Base-by-base conservation (phyloP, 2,329 filamentous ascomycete species). In the Phyllachora maydis region DNA sequence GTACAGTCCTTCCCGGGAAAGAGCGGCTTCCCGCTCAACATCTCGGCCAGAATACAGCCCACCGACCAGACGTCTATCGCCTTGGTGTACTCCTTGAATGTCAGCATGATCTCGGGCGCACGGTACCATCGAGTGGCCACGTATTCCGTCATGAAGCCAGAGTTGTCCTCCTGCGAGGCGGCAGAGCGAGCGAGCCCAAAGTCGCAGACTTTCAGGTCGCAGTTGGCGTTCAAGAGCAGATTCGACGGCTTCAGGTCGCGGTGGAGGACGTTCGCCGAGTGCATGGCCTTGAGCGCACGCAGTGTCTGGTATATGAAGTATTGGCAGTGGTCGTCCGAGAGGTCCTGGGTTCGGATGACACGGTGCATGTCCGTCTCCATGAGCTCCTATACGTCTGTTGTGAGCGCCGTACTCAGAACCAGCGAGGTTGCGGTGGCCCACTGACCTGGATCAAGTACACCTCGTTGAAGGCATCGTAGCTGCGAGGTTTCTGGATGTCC, bases 71-170 rank as follows among this genome's bases (percentile, higher is more conserved):
- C 83, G 43, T 98, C 88, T 43, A 98, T 98, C 20, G 88, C 88
- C 54, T 95, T 98, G 39, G 88, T 98, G 56, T 98, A 98, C 54
- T 98, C 88, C 58, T 98, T 95, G 62, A 95, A 98, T 8, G 88
- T 98, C 56, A 98, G 74, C 88, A 98, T 98, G 49, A 98, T 98
- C 49, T 98, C 88, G 4, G 88, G 88, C 5, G 88, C 88, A 50
- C 88, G 82, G 54, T 98, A 98, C 88, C 88, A 98, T 41, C 88
- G 74, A 22, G 88, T 98, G 24, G 88, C 88, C 27, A 98, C 88
- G 47, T 98, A 98, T 90, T 98, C 88, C 10, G 88, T 98, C 88
- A 98, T 98, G 66, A 98, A 98, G 12, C 88, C 88, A n/a, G 85
- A 93, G 54, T 98, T 98, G 50, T 98, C 88, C 44, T 98, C 88